Conservation (phyloP, 352 stramenopile genomes). For the Globisporangium acanthophoron region DNA sequence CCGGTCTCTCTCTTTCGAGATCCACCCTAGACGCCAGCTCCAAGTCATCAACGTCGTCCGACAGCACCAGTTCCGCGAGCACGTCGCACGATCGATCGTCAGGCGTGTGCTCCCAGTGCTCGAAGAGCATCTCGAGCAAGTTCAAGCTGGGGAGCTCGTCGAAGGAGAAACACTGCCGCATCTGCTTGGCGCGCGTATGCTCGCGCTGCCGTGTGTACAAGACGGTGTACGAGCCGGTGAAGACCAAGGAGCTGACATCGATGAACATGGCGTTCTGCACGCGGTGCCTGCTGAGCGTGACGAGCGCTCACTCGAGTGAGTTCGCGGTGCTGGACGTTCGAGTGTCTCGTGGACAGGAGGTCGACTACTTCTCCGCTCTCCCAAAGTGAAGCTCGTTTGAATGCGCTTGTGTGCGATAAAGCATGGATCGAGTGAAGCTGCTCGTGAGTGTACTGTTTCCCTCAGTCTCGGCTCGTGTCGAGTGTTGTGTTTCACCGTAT, state of each 20-base stretch:
- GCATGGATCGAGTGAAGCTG: too few species aligned
- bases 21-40: neutral
- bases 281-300: conserved; percentile 18
- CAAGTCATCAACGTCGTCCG: neutral
- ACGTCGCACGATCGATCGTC: neutral
- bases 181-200: conserved; percentile 15
- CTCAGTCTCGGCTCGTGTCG: too few species aligned
- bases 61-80: neutral
- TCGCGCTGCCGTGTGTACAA: conserved; percentile 19
- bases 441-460: too few species aligned
- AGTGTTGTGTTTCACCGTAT: too few species aligned
- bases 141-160: neutral
- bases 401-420: too few species aligned
- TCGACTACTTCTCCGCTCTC: conserved; percentile 19
- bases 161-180: neutral
- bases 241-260: conserved; percentile 16
- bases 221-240: conserved; percentile 14
- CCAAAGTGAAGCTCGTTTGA: neutral
- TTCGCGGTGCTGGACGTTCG: conserved; percentile 10
- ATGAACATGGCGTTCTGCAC: conserved; percentile 24
- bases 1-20: too few species aligned
- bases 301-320: neutral
- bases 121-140: neutral
- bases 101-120: neutral
- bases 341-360: neutral